These are phyloP conservation scores for Dimocarpus longan DNA, from an alignment of 345 rosid genomes.

Conservation along the genomic window DNA sequence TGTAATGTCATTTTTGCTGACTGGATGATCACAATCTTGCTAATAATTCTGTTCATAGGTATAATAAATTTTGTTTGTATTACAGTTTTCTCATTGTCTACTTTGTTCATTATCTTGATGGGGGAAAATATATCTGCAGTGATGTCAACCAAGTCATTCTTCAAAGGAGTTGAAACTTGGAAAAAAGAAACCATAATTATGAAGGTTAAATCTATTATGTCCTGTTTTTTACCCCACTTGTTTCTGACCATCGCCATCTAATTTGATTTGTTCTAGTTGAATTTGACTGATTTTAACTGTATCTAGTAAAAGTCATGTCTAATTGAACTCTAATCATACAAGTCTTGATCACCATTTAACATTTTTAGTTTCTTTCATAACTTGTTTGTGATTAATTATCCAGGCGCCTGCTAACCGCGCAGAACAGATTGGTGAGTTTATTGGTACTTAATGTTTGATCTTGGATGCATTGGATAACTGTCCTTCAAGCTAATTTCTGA, in stretches of 20 bases:
- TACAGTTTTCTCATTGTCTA: background rate
- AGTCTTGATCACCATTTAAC: no score
- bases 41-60: slow-evolving; percentile 46
- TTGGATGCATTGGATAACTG: no score
- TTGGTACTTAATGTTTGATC: background rate
- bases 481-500: no score
- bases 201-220: slow-evolving; percentile 24
- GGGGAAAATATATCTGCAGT: slow-evolving; percentile 20
- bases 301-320: no score
- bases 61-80: background rate
- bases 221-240: background rate
- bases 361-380: background rate
- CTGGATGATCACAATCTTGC: slow-evolving; percentile 55
- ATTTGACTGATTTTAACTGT: no score
- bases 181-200: slow-evolving; percentile 43
- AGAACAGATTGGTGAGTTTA: slow-evolving; percentile 30
- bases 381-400: slow-evolving; percentile 1
- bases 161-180: slow-evolving; percentile 57
- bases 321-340: no score
- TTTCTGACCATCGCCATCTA: no score
- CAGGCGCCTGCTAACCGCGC: slow-evolving; percentile 37
- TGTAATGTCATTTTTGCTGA: slow-evolving; percentile 51
- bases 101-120: background rate
- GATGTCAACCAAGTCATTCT: slow-evolving; percentile 46
- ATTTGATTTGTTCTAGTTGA: background rate